Base-by-base conservation (phyloP, 306 rosid species). In the Chamaecrista fasciculata region DNA sequence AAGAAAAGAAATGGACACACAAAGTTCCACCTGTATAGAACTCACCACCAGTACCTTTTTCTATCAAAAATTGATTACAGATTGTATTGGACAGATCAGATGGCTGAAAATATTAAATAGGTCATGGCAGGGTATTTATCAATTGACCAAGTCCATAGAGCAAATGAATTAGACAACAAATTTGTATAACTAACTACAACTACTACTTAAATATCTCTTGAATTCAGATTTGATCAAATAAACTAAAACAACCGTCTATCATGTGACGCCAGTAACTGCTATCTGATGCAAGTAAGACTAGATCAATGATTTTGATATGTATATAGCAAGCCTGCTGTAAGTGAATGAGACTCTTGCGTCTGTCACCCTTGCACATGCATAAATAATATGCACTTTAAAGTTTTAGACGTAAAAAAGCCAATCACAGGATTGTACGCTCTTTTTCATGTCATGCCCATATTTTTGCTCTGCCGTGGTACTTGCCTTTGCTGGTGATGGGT, bases 401-500 rank as follows among this genome's bases (percentile, higher is more conserved):
- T 28, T 15, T 33, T 4, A 34, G 44, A 21, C 46, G 21, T 50
- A 46, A 73, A 67, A 61, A 46, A 55, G 58, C 9, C 59, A 47
- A 33, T 62, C 34, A 70, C 29, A 57, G 19, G 31, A 8, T 36
- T 70, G 76, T 57, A 79, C 77, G 46, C 26, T 5, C 15, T 55
- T 69, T 8, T 33, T 31, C 10, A 19, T 42, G 62, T 26, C 78
- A 44, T 52, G 76, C 68, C 57, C 72, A 43, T 46, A 16, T 53
- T 37, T 61, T 39, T 21, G 28, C 67, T 39, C 21, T 37, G 21
- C 20, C 31, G 8, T 61, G 67, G 50, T 6, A 37, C 31, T 61
- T 60, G 66, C 11, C 50, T n/a, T n/a, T n/a, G n/a, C n/a, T 60
- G 71, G 21, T 31, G 71, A 59, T 50, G 62, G 76, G 31, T 66